Evolutionary conservation across 2,329 filamentous ascomycete species (phyloP), one percentile per base, ranked within the genome.

Genomic region (Colletotrichum lupini): DNA sequence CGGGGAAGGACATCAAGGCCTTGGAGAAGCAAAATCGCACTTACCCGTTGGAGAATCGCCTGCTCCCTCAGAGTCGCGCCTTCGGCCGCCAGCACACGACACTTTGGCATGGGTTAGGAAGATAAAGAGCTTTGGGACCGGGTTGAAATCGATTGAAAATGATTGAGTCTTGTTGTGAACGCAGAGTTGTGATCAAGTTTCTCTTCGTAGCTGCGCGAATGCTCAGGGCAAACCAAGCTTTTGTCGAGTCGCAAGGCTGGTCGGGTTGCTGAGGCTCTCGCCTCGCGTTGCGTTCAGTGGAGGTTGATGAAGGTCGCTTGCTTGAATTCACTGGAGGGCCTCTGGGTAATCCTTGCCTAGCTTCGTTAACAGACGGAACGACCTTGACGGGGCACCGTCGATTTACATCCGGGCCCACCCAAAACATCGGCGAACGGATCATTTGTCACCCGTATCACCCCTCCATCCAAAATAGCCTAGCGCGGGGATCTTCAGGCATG

Each of bases 401-500:
- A 32, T 59, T 16, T 24, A 37, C 55, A 63, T 56, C 42, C 46
- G 60, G 60, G 19, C 55, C 70, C 67, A 70, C 49, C 22, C 42
- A 16, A 26, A 35, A 16, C 19, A 26, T 70, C 70, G 70, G 70
- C 55, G 16, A 49, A 53, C 70, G 70, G 71, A 73, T 68, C 57
- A 72, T 68, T 49, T 62, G 19, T 35, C 12, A 35, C 49, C 68
- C 68, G 68, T 57, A 26, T 42, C 73, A 72, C 74, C 72, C 74
- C 74, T 68, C 74, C 52, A 74, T 75, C 72, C 59, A 64, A 68
- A 42, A 11, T 30, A 66, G 72, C 42, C 63, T 75, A 75, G 72
- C 74, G 74, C 73, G 74, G 74, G 74, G 73, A 60, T 55, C 64
- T 67, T 26, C 72, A 22, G 61, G 46, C 42, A 22, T n/a, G 30